Base-by-base conservation (phyloP, 345 rosid genomes). In the Noccaea bulbosa region DNA sequence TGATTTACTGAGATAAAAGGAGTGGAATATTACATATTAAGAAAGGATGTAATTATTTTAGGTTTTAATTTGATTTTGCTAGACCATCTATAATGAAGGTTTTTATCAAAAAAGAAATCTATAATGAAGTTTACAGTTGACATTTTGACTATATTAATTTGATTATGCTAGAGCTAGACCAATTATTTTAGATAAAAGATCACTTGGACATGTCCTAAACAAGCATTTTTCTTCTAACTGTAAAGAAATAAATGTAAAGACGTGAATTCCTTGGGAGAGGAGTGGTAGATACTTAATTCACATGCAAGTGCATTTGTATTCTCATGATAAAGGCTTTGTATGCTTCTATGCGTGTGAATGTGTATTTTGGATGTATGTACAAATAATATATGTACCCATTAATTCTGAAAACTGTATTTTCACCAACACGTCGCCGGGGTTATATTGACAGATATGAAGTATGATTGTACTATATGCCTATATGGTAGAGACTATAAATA, bases 251-350 rank as follows among this genome's bases (percentile, higher is more conserved):
- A 74, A 74, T 74, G 58, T 8, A 74, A 68, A 61, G 69, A 61
- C 69, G 57, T 61, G 73, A 52, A 67, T 67, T 67, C 20, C 69
- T 74, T 61, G 73, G 68, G 64, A 74, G 73, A 67, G 45, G 69
- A 60, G 78, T 74, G 78, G 73, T 61, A 74, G 78, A 52, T 74
- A 61, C 62, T 43, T 16, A 15, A 43, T 61, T 74, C 74, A 74
- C 73, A 61, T 68, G 78, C 78, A 74, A 74, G 57, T 45, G 63
- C 67, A 59, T 66, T 49, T 49, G 67, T 66, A 45, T 34, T 43
- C 51, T 50, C 71, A 51, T 33, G 34, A 63, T 64, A 63, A 72
- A 71, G 76, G 27, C 54, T 63, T 51, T 52, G 14, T 35, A 53
- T 34, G 56, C 56, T 71, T 53, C 47, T 54, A 47, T 38, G 59